Evolutionary conservation across 1,284 basidiomycete genomes (phyloP).

Genomic region (Phlebopus sp.): DNA sequence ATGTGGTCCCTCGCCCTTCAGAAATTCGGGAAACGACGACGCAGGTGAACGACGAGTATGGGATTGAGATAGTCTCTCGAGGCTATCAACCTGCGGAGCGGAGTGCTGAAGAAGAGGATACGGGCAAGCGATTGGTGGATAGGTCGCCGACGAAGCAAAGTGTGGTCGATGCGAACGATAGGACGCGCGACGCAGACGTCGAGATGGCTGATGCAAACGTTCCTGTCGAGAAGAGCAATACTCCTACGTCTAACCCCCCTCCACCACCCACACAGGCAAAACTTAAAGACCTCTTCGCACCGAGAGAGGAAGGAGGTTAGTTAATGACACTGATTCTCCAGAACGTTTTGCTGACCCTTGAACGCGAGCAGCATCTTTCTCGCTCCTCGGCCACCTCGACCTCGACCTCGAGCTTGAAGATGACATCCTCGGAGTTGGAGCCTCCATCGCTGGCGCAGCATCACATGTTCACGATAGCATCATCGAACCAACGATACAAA

Average conservation of each 20-base stretch:
- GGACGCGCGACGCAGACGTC: constrained; percentile 1
- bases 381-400: constrained; percentile 63
- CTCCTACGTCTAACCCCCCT: background rate
- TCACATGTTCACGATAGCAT: constrained; percentile 1
- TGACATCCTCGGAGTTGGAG: constrained; percentile 34
- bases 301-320: constrained; percentile 61
- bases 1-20: constrained; percentile 26
- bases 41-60: constrained; percentile 3
- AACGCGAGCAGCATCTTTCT: constrained; percentile 48
- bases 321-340: constrained; percentile 1
- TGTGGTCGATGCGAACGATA: background rate
- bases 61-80: constrained; percentile 16
- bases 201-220: constrained; percentile 14
- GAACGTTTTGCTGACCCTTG: background rate
- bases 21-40: constrained; percentile 1
- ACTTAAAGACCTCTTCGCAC: constrained; percentile 70
- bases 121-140: background rate
- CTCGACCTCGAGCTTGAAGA: constrained; percentile 67
- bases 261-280: constrained; percentile 25
- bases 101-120: background rate
- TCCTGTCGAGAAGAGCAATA: background rate
- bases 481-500: background rate
- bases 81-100: background rate
- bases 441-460: constrained; percentile 2
- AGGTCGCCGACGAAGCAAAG: constrained; percentile 22